Percentiles rank a stretch among this genome's conserved stretches.
phyloP scores from a whole-genome alignment of 2,329 filamentous ascomycete species.

The Trichoderma sp. region DNA sequence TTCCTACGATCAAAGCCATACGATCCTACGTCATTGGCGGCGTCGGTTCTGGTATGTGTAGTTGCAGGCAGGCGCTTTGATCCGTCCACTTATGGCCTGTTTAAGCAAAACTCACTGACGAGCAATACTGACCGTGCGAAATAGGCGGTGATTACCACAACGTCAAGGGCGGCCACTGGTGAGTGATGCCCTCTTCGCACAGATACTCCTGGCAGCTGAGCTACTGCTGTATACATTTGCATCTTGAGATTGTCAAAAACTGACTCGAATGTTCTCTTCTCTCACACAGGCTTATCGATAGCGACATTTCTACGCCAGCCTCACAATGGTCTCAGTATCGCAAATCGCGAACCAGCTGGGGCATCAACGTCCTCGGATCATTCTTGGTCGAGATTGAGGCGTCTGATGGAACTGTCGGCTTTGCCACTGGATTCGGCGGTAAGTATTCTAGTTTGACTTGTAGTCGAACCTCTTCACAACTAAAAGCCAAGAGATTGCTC shows the following conservation, averaged over 20 bases:
- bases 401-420: slow-evolving; percentile 87
- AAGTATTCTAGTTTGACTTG: slow-evolving; percentile 28
- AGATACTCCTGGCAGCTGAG: background rate
- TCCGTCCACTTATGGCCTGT: background rate
- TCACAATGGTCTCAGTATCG: slow-evolving; percentile 78
- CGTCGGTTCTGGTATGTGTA: slow-evolving; percentile 37
- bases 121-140: background rate
- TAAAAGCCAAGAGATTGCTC: background rate
- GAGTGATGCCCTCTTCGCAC: slow-evolving; percentile 30
- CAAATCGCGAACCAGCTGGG: slow-evolving; percentile 86
- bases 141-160: slow-evolving; percentile 77
- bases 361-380: slow-evolving; percentile 91
- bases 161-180: slow-evolving; percentile 74
- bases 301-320: slow-evolving; percentile 82
- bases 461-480: background rate
- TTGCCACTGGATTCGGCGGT: slow-evolving; percentile 91
- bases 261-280: background rate
- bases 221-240: background rate
- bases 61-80: background rate
- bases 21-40: slow-evolving; percentile 50
- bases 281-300: slow-evolving; percentile 77
- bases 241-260: too few relatives aligned
- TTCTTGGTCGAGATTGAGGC: slow-evolving; percentile 90
- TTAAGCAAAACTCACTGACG: background rate
- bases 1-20: slow-evolving; percentile 75